Conservation (phyloP, 78 protist genomes). For the Pigoraptor vietnamica region DNA sequence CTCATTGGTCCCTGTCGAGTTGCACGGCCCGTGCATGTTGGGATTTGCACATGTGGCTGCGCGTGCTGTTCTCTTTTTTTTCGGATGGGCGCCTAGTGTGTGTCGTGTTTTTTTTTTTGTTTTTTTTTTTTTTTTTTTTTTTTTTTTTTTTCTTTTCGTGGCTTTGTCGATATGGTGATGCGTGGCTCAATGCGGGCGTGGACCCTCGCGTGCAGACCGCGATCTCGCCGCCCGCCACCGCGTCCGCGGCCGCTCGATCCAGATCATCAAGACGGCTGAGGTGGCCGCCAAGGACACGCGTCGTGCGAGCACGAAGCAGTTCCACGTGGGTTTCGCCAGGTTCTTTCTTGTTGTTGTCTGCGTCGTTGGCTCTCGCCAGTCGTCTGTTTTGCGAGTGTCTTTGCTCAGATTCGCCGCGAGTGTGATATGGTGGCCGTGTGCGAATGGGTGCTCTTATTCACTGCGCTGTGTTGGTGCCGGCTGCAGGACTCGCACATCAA, state of each 20-base stretch:
- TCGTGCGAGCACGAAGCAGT: slow-evolving; percentile 67
- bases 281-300: slow-evolving; percentile 45
- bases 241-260: slow-evolving; percentile 77
- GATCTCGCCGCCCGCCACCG: slow-evolving; percentile 98
- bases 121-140: slow-evolving; percentile 1
- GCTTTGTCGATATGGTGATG: background rate
- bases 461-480: background rate
- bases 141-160: background rate
- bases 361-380: background rate
- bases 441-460: no score
- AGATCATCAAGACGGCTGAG: slow-evolving; percentile 83
- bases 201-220: slow-evolving; percentile 19
- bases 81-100: no score
- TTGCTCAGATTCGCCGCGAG: background rate
- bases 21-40: no score
- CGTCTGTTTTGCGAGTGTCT: background rate
- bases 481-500: slow-evolving; percentile 41
- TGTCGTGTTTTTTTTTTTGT: no score
- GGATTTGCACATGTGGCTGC: no score
- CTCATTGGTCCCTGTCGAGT: no score
- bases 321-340: slow-evolving; percentile 31
- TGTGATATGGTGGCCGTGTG: background rate
- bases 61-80: no score
- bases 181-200: background rate
- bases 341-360: background rate